Evolutionary conservation across 306 rosid genomes (phyloP).

Genomic region (Quercus engelmannii): DNA sequence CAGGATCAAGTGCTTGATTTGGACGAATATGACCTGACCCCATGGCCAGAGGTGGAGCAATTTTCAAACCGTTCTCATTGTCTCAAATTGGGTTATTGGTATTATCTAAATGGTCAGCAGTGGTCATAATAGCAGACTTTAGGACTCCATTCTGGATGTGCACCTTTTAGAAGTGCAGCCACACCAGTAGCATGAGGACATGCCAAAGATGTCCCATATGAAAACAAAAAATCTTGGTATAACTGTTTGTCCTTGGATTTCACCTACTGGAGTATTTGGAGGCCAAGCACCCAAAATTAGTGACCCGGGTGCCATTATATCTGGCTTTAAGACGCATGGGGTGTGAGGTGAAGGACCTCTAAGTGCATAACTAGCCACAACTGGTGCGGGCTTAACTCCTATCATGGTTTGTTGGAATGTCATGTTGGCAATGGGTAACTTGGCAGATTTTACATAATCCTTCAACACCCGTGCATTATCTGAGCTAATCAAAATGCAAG

Average conservation of each 20-base stretch:
- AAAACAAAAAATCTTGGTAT: no score
- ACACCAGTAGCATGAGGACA: constrained; percentile 30
- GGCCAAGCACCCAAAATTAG: neutral
- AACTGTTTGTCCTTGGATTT: no score
- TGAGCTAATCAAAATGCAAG: constrained; percentile 38
- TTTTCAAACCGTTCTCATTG: no score
- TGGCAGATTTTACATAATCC: constrained; percentile 2
- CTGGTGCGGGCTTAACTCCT: constrained; percentile 40
- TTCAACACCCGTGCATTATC: constrained; percentile 26
- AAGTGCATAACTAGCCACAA: constrained; percentile 40
- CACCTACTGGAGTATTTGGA: no score
- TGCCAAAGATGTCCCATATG: constrained; percentile 12
- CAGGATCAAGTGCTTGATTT: no score
- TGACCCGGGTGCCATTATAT: constrained; percentile 20
- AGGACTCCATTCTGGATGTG: constrained; percentile 29
- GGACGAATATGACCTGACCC: no score
- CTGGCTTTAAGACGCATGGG: constrained; percentile 30
- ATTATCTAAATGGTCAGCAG: constrained; percentile 28
- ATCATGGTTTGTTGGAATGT: constrained; percentile 36
- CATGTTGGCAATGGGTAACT: constrained; percentile 22
- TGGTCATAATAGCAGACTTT: constrained; percentile 27
- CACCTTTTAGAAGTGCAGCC: constrained; percentile 23
- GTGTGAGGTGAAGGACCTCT: constrained; percentile 48
- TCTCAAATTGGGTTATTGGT: neutral
- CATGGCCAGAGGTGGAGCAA: no score